Evolutionary conservation across 1,284 basidiomycete species (phyloP), one percentile per base, ranked within the genome.

Genomic region (Rhodotorula sp.): DNA sequence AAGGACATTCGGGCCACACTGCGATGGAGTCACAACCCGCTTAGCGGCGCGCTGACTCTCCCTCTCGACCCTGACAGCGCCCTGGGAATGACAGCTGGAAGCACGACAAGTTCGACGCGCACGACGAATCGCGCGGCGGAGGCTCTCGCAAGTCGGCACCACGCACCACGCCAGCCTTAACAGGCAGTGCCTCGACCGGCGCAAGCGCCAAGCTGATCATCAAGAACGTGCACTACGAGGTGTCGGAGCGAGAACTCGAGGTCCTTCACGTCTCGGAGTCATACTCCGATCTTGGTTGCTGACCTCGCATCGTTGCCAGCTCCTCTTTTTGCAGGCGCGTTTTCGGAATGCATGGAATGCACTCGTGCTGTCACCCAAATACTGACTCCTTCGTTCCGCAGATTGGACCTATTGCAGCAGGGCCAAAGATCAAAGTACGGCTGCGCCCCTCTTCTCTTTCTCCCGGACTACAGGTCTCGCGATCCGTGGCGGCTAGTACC

Each of bases 141-240:
- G 15, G 17, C n/a, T 4, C 59, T 27, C 51, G 13, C 44, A 7
- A 32, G 29, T 15, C 64, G 24, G 22, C 58, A 1, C 11, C 46
- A 27, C 46, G 34, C 8, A 39, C 53, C n/a, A 30, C 52, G 2
- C 55, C 57, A 46, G 64, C 55, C 36, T 24, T 36, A 48, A 32
- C n/a, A 54, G 29, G 34, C 36, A n/a, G 19, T 15, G 15, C 22
- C 8, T 27, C 17, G 22, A 9, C 39, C 36, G 53, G n/a, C 32
- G 24, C 34, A 17, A 68, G 64, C 47, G 87, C 86, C 78, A 86
- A 84, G 67, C 88, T 97, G 74, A 81, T 97, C 74, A 88, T 97
- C 74, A 88, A 90, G 73, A 93, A 93, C 80, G 78, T 98, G 77
- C 94, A 98, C 82, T 98, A 96, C 77, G 94, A 97, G 77, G 88